Evolutionary conservation across 805 yeast species (phyloP).

Genomic region (Metschnikowia arizonensis): DNA sequence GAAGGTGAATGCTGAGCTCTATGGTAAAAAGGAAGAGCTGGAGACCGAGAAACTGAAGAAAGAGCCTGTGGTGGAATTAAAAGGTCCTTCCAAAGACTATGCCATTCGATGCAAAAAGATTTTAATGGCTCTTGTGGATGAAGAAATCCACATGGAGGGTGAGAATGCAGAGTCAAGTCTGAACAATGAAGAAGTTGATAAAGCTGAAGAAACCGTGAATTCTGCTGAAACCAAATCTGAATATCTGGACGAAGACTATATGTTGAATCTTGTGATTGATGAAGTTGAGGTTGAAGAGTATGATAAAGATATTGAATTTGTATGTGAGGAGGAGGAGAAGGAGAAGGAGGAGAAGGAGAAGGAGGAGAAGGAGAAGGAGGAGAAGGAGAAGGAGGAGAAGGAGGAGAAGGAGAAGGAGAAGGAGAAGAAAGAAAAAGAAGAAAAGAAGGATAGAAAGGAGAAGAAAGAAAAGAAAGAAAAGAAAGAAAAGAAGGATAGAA

Average conservation of each 20-base stretch:
- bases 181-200: too few relatives aligned
- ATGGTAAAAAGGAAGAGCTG: conserved; percentile 23
- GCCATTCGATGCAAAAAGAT: conserved; percentile 41
- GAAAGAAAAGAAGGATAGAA: conserved; percentile 15
- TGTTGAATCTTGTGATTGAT: conserved; percentile 35
- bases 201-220: not conserved
- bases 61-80: conserved; percentile 7
- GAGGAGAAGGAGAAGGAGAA: conserved; percentile 21
- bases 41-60: conserved; percentile 13
- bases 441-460: not conserved
- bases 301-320: conserved; percentile 24
- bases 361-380: conserved; percentile 20
- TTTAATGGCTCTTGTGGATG: conserved; percentile 32
- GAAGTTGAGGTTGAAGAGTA: conserved; percentile 41
- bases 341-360: conserved; percentile 23
- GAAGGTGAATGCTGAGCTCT: conserved; percentile 35
- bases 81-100: conserved; percentile 30
- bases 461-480: not conserved
- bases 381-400: conserved; percentile 20
- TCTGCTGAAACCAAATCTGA: not conserved
- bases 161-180: conserved; percentile 1
- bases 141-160: conserved; percentile 32
- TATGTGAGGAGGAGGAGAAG: conserved; percentile 25
- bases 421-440: conserved; percentile 17
- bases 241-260: not conserved